Conservation (phyloP, 768 basidiomycete species). For the Cyathus striatus region DNA sequence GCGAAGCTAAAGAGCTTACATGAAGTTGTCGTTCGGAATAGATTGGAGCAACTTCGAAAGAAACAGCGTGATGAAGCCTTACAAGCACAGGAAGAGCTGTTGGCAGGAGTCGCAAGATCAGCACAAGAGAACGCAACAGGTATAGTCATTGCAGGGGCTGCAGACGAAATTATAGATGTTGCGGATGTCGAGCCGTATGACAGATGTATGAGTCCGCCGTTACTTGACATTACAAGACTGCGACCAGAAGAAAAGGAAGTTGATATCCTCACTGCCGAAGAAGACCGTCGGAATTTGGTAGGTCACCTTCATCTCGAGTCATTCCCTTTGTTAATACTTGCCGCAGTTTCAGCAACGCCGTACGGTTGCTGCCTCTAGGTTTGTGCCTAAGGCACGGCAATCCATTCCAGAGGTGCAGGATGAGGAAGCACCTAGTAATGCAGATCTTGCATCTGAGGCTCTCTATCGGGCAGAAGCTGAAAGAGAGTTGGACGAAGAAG, state of each 20-base stretch:
- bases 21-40: slow-evolving; percentile 94
- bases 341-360: slow-evolving; percentile 74
- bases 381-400: slow-evolving; percentile 74
- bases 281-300: slow-evolving; percentile 65
- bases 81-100: slow-evolving; percentile 86
- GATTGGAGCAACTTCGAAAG: slow-evolving; percentile 93
- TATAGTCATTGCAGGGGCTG: slow-evolving; percentile 26
- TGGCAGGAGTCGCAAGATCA: slow-evolving; percentile 69
- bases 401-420: slow-evolving; percentile 51
- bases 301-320: slow-evolving; percentile 14
- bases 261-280: slow-evolving; percentile 65
- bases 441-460: slow-evolving; percentile 84
- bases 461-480: slow-evolving; percentile 89
- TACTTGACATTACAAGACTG: slow-evolving; percentile 67
- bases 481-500: slow-evolving; percentile 91
- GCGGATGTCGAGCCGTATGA: slow-evolving; percentile 75
- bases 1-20: slow-evolving; percentile 89
- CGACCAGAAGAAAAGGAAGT: slow-evolving; percentile 76
- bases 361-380: slow-evolving; percentile 77
- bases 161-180: slow-evolving; percentile 26
- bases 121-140: slow-evolving; percentile 32
- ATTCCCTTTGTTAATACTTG: slow-evolving; percentile 5
- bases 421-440: slow-evolving; percentile 55
- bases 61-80: slow-evolving; percentile 94
- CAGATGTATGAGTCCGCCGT: slow-evolving; percentile 80